Conservation (phyloP, 352 stramenopile species). For the Globisporangium heterothallicum region DNA sequence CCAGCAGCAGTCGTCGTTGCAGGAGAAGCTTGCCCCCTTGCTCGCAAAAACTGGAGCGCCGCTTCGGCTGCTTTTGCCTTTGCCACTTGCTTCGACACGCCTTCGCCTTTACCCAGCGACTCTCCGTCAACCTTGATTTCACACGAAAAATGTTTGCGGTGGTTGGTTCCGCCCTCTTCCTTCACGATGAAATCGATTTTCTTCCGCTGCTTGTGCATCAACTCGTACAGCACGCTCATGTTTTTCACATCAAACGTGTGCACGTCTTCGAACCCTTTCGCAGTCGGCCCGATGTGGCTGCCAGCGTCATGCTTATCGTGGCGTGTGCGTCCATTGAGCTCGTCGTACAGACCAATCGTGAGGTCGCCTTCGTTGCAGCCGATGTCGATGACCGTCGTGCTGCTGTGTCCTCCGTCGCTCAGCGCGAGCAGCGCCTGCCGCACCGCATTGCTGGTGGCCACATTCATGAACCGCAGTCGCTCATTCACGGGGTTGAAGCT, state of each 20-base stretch:
- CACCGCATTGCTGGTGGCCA: constrained; percentile 31
- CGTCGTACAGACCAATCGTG: constrained; percentile 64
- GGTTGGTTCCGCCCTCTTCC: constrained; percentile 46
- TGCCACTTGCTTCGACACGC: constrained; percentile 78
- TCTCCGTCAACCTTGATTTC: constrained; percentile 51
- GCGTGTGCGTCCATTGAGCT: constrained; percentile 25
- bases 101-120: constrained; percentile 39
- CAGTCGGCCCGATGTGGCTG: constrained; percentile 8
- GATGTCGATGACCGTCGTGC: constrained; percentile 56
- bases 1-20: too few species aligned
- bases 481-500: constrained; percentile 77
- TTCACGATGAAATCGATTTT: constrained; percentile 51
- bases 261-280: constrained; percentile 30
- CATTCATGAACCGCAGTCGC: constrained; percentile 69
- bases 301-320: not conserved
- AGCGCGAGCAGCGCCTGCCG: constrained; percentile 30
- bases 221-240: constrained; percentile 64
- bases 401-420: constrained; percentile 9
- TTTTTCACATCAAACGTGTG: constrained; percentile 45
- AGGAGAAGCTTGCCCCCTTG: not conserved
- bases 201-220: constrained; percentile 58
- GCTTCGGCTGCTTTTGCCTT: constrained; percentile 66
- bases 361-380: constrained; percentile 83
- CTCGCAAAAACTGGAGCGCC: constrained; percentile 24
- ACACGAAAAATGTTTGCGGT: constrained; percentile 57